Evolutionary conservation across 257 asterid genomes (phyloP), one percentile per base, ranked within the genome.

Genomic region (Penstemon davidsonii): DNA sequence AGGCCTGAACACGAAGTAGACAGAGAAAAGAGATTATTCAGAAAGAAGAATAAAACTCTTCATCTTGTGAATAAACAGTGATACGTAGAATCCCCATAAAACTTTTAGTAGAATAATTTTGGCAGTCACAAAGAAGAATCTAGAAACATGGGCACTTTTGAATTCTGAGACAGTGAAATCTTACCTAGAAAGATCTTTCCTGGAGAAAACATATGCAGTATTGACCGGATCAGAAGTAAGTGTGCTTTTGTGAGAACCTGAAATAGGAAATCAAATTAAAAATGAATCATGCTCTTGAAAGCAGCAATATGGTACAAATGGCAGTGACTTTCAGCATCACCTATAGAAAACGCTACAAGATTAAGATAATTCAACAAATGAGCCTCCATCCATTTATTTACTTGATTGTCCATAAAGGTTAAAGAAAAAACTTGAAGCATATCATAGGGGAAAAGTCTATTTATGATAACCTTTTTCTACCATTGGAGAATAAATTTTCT

Each of bases 161-260:
- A 57, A 66, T 70, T 15, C 57, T 25, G 62, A 66, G 68, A 63
- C 5, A 69, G 73, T 45, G 63, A 55, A 62, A 44, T 45, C 92
- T 85, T 81, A 86, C 99, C 97, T 91, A 75, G 99, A 87, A 60
- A 94, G 85, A 81, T 94, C 96, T 68, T 87, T 85, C 76, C 99
- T 87, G 10, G 97, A 88, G 69, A 94, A 76, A 54, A 89, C 84
- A 78, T 88, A 91, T 59, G 97, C 93, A 53, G 97, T 84, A 72
- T 94, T 87, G 67, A 84, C 82, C n/a, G 88, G 66, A 55, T 86
- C 96, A 10, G 95, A 79, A 67, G 83, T 74, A 44, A 95, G 73
- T 64, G 95, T 70, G 66, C 79, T 79, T 82, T 79, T 94, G 87
- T 84, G 85, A 60, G 82, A 79, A 86, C 99, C 99, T 94, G 84